Base-by-base conservation (phyloP, 306 rosid genomes). In the Pyrus betulifolia region DNA sequence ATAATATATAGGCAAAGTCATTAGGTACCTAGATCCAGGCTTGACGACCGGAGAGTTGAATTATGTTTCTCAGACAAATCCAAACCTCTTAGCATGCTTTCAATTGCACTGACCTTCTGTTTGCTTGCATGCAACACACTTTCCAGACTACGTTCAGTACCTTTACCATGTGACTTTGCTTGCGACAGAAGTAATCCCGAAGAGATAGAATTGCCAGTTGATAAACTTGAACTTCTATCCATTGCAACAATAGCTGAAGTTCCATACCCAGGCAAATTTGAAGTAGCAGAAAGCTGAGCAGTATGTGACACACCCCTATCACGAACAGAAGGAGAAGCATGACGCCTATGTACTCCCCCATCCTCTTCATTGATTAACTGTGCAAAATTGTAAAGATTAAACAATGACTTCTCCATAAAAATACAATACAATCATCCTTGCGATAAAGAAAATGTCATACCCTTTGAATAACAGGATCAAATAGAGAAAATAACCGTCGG, bases 311-410 rank as follows among this genome's bases (percentile, higher is more conserved):
- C 76, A 79, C 91, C 89, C 90, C 96, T 93, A 83, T 96, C 99
- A 73, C 94, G 99, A 81, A 89, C 67, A 68, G 96, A 88, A 72
- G 98, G 99, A 71, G 99, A 96, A 55, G 91, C 96, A 80, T 89
- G 97, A 17, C 96, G 90, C 85, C 91, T 87, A 82, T 96, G 94
- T 75, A 91, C 85, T 75, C 98, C 96, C 72, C 99, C 98, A 87
- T 96, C 97, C 88, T 96, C 99, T 87, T 96, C 99, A 77, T 96
- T 96, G 83, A 96, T 93, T 79, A 96, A 78, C 99, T 96, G 97
- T 70, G 21, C 27, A 77, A 76, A 76, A 74, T 15, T 44, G 55
- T 38, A 52, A 69, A 78, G 42, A 40, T 85, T 54, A 81, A 75
- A 49, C 67, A 74, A 67, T 35, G 55, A 58, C 9, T 12, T 40